Evolutionary conservation across 1,284 basidiomycete genomes (phyloP).

Genomic region (Phylloboletellus chloephorus): DNA sequence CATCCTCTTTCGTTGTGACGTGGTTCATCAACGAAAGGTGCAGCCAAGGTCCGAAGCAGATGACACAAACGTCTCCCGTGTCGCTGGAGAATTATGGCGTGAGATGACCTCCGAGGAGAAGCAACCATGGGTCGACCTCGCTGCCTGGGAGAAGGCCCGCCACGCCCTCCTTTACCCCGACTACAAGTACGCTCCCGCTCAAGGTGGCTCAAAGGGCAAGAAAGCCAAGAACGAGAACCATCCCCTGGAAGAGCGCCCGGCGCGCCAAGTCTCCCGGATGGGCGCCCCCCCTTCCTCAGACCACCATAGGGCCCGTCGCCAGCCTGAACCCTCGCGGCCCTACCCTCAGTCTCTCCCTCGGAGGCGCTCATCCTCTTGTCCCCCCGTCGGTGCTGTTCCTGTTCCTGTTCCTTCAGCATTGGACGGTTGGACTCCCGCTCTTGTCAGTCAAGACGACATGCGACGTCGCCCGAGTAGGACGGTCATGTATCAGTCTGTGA

Average conservation of each 20-base stretch:
- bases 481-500: constrained; percentile 34
- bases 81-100: constrained; percentile 52
- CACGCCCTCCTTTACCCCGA: constrained; percentile 43
- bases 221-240: constrained; percentile 16
- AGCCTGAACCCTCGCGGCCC: constrained; percentile 20
- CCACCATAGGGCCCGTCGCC: constrained; percentile 6
- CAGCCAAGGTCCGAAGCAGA: constrained; percentile 44
- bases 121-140: constrained; percentile 47
- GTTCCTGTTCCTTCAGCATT: constrained; percentile 18
- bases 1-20: constrained; percentile 76
- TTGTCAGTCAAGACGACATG: constrained; percentile 36
- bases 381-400: constrained; percentile 33
- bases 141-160: constrained; percentile 43
- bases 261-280: constrained; percentile 38
- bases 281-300: constrained; percentile 3
- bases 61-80: constrained; percentile 53
- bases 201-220: constrained; percentile 20
- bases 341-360: constrained; percentile 20
- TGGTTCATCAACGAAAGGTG: constrained; percentile 43
- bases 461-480: constrained; percentile 34
- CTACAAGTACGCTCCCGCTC: constrained; percentile 43
- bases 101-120: constrained; percentile 41
- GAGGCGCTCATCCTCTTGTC: constrained; percentile 38
- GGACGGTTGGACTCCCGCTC: constrained; percentile 16
- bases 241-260: constrained; percentile 22